Evolutionary conservation across 2,329 filamentous ascomycete species (phyloP).

Genomic region (Xylariaceae sp.): DNA sequence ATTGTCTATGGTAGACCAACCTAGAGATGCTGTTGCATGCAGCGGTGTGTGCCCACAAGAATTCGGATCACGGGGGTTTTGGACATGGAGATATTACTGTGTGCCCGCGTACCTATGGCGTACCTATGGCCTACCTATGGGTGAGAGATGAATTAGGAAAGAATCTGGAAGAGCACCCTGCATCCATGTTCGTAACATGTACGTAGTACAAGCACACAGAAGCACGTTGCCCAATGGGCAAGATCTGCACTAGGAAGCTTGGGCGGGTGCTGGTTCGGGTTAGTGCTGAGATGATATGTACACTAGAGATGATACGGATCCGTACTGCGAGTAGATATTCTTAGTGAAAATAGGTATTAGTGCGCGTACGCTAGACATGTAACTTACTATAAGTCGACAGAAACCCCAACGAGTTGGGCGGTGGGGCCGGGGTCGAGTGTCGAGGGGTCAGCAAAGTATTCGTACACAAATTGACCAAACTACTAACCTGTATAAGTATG

Average conservation of each 20-base stretch:
- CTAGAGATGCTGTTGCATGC: constrained; percentile 28
- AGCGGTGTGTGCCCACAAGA: constrained; percentile 26
- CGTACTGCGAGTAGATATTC: too few species aligned
- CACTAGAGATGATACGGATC: background rate
- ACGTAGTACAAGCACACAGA: too few species aligned
- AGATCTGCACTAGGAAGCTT: background rate
- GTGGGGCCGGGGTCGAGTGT: background rate
- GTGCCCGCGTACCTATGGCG: background rate
- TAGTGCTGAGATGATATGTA: background rate
- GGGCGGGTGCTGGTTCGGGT: background rate
- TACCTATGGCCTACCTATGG: background rate
- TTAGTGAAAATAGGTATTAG: too few species aligned
- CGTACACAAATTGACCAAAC: too few species aligned
- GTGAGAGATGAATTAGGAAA: background rate
- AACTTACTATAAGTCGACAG: background rate
- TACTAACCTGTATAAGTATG: too few species aligned
- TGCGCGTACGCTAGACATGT: too few species aligned
- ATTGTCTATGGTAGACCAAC: constrained; percentile 11
- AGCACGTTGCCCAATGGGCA: background rate
- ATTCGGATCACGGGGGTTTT: constrained; percentile 27
- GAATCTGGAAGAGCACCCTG: background rate
- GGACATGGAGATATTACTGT: background rate
- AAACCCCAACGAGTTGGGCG: background rate
- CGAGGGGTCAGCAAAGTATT: background rate
- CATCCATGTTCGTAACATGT: background rate